Conservation (phyloP, 2,329 filamentous ascomycete genomes). For the Ilyonectria robusta region DNA sequence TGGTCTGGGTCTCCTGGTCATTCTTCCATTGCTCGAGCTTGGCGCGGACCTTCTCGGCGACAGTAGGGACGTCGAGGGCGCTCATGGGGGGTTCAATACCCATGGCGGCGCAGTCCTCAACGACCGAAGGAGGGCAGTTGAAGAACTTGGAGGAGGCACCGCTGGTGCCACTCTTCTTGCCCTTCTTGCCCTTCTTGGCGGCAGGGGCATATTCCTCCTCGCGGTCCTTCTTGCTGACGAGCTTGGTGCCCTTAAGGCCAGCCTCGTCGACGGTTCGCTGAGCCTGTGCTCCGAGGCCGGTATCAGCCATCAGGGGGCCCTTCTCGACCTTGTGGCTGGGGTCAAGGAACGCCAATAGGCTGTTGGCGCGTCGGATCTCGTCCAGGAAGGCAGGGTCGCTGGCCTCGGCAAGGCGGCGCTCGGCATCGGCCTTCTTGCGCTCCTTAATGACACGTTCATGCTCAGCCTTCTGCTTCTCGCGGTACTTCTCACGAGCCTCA, state of each 20-base stretch:
- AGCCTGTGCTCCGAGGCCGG: slow-evolving; percentile 83
- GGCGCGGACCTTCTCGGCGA: slow-evolving; percentile 90
- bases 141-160: slow-evolving; percentile 71
- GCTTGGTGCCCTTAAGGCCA: slow-evolving; percentile 86
- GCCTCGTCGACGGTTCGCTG: slow-evolving; percentile 87
- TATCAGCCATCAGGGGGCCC: slow-evolving; percentile 73
- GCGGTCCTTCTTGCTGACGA: slow-evolving; percentile 88
- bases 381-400: slow-evolving; percentile 91
- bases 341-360: slow-evolving; percentile 92
- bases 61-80: slow-evolving; percentile 82
- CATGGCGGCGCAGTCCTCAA: slow-evolving; percentile 89
- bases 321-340: slow-evolving; percentile 79
- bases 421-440: slow-evolving; percentile 81
- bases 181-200: slow-evolving; percentile 89
- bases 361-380: slow-evolving; percentile 91
- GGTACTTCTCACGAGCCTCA: slow-evolving; percentile 81
- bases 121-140: slow-evolving; percentile 90
- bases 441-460: slow-evolving; percentile 80
- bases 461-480: slow-evolving; percentile 87
- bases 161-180: slow-evolving; percentile 74
- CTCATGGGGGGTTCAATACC: slow-evolving; percentile 91
- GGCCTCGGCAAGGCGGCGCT: slow-evolving; percentile 84
- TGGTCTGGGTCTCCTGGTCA: slow-evolving; percentile 90
- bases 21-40: slow-evolving; percentile 94
- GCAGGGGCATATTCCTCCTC: slow-evolving; percentile 89